phyloP scores from a whole-genome alignment of 768 basidiomycete genomes.

The Mycena sanguinolenta region DNA sequence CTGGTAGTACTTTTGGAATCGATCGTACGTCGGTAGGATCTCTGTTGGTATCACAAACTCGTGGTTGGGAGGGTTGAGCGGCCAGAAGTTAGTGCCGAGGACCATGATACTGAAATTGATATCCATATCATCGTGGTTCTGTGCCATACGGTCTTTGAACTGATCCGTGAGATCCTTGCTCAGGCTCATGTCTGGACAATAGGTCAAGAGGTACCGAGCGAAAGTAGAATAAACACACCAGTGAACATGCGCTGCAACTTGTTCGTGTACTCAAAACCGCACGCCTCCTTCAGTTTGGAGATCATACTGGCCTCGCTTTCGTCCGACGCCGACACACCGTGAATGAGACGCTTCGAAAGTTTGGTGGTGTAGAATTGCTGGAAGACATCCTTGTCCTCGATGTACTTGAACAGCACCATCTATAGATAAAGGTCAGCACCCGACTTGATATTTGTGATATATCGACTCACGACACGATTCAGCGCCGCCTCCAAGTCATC shows the following conservation, averaged over 20 bases:
- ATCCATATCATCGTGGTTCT: slow-evolving; percentile 87
- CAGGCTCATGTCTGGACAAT: slow-evolving; percentile 83
- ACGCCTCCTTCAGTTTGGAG: slow-evolving; percentile 95
- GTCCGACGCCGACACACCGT: slow-evolving; percentile 92
- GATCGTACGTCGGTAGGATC: slow-evolving; percentile 87
- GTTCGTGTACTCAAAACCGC: slow-evolving; percentile 96
- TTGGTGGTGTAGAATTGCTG: slow-evolving; percentile 98
- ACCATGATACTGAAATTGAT: slow-evolving; percentile 95
- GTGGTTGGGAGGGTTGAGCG: slow-evolving; percentile 83
- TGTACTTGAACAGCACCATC: slow-evolving; percentile 99
- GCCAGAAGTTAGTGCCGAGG: slow-evolving; percentile 97
- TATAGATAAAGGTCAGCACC: slow-evolving; percentile 54
- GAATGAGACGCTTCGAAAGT: slow-evolving; percentile 92
- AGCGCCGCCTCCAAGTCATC: slow-evolving; percentile 91
- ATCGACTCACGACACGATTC: slow-evolving; percentile 82
- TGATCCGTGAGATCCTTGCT: slow-evolving; percentile 96
- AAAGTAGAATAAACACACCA: slow-evolving; percentile 59
- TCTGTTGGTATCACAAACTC: slow-evolving; percentile 93
- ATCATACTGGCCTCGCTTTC: slow-evolving; percentile 99
- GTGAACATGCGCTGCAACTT: slow-evolving; percentile 98
- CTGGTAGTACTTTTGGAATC: slow-evolving; percentile 94
- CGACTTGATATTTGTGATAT: slow-evolving; percentile 41
- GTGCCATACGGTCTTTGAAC: slow-evolving; percentile 94
- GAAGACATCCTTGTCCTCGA: slow-evolving; percentile 99
- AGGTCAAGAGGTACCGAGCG: neutral